Evolutionary conservation across 2,329 filamentous ascomycete species (phyloP).

Genomic region (Cordyceps cateniannulata): DNA sequence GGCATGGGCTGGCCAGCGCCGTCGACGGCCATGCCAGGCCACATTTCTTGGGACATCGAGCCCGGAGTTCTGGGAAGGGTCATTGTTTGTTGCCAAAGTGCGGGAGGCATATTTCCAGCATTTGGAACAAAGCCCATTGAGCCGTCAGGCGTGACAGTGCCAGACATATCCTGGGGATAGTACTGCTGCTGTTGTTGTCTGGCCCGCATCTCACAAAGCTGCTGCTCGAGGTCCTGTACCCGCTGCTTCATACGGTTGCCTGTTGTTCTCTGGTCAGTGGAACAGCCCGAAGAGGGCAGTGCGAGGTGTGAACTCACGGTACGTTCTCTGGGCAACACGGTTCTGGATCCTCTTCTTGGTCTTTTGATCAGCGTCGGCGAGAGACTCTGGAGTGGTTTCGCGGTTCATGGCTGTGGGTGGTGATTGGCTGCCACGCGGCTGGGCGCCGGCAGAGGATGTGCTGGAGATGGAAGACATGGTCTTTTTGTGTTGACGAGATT

Average conservation of each 20-base stretch:
- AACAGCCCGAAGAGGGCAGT: neutral
- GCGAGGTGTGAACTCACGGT: constrained; percentile 20
- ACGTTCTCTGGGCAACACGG: constrained; percentile 25
- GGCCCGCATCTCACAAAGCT: constrained; percentile 14
- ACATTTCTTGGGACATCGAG: constrained; percentile 10
- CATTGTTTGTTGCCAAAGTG: constrained; percentile 8
- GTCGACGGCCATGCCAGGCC: constrained; percentile 8
- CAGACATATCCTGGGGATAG: constrained; percentile 4
- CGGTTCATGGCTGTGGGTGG: constrained; percentile 7
- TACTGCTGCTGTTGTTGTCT: constrained; percentile 13
- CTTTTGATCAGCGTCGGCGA: constrained; percentile 16
- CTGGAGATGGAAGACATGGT: constrained; percentile 9
- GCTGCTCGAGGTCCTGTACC: constrained; percentile 13
- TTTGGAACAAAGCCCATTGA: constrained; percentile 8
- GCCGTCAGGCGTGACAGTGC: constrained; percentile 1
- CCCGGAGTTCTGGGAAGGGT: constrained; percentile 6
- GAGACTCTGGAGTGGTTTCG: constrained; percentile 2
- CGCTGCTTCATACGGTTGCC: constrained; percentile 13
- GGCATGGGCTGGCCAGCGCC: neutral
- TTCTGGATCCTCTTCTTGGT: constrained; percentile 29
- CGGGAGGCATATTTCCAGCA: constrained; percentile 1
- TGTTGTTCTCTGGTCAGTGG: neutral
- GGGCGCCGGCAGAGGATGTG: constrained; percentile 7
- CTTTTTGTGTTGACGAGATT: constrained; percentile 5
- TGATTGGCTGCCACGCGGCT: constrained; percentile 4